Evolutionary conservation across 495 filamentous ascomycete genomes (phyloP), one percentile per base, ranked within the genome.

Genomic region (Platismatia glauca): DNA sequence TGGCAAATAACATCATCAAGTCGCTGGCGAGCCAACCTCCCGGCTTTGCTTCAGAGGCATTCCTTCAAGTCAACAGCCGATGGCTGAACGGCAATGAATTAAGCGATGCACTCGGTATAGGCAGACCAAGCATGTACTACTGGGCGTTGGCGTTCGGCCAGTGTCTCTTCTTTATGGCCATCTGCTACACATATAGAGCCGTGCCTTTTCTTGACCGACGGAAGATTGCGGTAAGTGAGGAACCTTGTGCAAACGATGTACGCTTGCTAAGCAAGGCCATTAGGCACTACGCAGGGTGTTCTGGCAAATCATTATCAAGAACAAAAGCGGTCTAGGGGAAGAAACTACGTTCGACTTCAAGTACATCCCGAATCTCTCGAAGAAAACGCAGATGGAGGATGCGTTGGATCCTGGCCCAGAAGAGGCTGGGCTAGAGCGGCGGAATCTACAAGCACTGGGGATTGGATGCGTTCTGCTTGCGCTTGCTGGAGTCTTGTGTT

Each of bases 1-100:
- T 91, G 8, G 84, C 85, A 12, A 84, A 83, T 66, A 91, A 91
- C 70, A 86, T 90, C 68, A 83, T 91, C 64, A 76, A 77, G 13
- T 77, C 79, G 38, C 75, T 90, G 2, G 73, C 81, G 60, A 70
- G 71, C n/a, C 78, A 81, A 22, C 80, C 87, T 0, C 84, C 86
- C 0, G 74, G 79, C 0, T 84, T 82, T 60, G 76, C 81, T 33
- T 80, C 79, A 7, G 70, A 62, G 31, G 43, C 53, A 9, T 73
- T 79, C 68, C 66, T 81, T 13, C 70, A 75, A 59, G 80, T 75
- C 3, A 76, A 74, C 43, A 76, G 77, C 24, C 72, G 78, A 35
- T 81, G 78, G 79, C 70, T 80, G 55, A 80, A 80, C 66, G 79
- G 81, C 31, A 71, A 76, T 61, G 77, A 75, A 48, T 69, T 82